Base-by-base conservation (phyloP, 2,329 filamentous ascomycete genomes). In the Fusarium subtropicale region DNA sequence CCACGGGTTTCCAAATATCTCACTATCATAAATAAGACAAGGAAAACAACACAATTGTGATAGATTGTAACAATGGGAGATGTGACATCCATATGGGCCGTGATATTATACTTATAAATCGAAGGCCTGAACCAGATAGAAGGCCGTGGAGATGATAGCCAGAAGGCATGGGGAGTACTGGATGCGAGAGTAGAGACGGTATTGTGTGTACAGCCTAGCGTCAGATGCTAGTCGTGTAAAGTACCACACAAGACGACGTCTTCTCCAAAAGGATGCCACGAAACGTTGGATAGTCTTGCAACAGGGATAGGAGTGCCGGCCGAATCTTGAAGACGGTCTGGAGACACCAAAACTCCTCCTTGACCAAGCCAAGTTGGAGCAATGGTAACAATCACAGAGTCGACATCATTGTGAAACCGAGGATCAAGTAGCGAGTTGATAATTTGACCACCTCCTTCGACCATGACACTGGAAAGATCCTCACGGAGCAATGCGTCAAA, bases 321-420 rank as follows among this genome's bases (percentile, higher is more conserved):
- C 3, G 80, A 78, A 58, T 85, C 84, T 4, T 78, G 74, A 41
- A 84, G 85, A 34, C 88, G 84, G 22, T 87, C 83, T 3, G 94
- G 95, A 47, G 88, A 90, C 4, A 97, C 92, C 13, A 89, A 85
- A 12, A 97, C 92, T 10, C 93, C 93, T 4, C 92, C 93, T 63
- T 87, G 85, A 3, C 95, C 95, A n/a, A 98, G 84, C 88, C 93
- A 98, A 0, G 90, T 93, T 11, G 95, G 95, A 5, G 95, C 94
- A 74, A 97, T 89, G 0, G 95, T 97, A 60, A 97, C 85, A 73
- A 98, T 91, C 50, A 97, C 90, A 3, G 91, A 91, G 75, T 93
- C 87, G 42, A 97, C 84, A 11, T 94, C 81, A n/a, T 77, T 73
- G 18, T 87, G 82, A 73, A 89, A 88, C 30, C 82, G 81, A 4